Evolutionary conservation across 2,329 filamentous ascomycete genomes (phyloP), one percentile per base, ranked within the genome.

Genomic region (Monilinia vaccinii-corymbosi): DNA sequence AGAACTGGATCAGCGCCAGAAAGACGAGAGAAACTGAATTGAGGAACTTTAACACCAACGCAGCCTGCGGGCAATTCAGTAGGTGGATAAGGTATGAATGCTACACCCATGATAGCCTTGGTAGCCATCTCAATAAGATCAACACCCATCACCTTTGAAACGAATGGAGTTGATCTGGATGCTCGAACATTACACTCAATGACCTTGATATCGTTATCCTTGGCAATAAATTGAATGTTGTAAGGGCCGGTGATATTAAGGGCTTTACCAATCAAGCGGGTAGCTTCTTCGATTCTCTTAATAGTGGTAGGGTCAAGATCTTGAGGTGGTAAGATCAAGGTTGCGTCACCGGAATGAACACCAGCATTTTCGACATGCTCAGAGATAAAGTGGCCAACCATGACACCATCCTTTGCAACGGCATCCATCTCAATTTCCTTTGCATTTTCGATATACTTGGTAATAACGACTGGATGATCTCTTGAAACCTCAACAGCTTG

Each of bases 191-290:
- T 97, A 80, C 93, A 97, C 77, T 97, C 93, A 64, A 97, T 97
- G 71, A 97, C 93, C 81, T 97, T 97, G 65, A 97, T 88, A 62
- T 89, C 85, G 34, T 87, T 83, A 70, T 88, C 79, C 16, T 89
- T 81, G 45, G 89, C 91, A 82, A 99, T 97, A 76, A 99, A 96
- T 74, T 99, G 94, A 93, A 99, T 97, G 82, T 99, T 99, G 84
- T 97, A 99, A 62, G 94, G 94, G 58, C 94, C 94, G 23, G 91
- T 97, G 74, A 97, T 97, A 71, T 83, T 91, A 90, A 93, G 97
- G 50, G 94, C 94, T 77, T 94, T 89, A 66, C 93, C 94, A 53
- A 99, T 92, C 83, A 96, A 97, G 75, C 92, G 77, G 18, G 94
- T 93, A 69, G 97, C 97, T 68, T 90, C 90, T 84, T 97, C 97